Conservation (phyloP, 441 rosid species). For the Viola pubescens region DNA sequence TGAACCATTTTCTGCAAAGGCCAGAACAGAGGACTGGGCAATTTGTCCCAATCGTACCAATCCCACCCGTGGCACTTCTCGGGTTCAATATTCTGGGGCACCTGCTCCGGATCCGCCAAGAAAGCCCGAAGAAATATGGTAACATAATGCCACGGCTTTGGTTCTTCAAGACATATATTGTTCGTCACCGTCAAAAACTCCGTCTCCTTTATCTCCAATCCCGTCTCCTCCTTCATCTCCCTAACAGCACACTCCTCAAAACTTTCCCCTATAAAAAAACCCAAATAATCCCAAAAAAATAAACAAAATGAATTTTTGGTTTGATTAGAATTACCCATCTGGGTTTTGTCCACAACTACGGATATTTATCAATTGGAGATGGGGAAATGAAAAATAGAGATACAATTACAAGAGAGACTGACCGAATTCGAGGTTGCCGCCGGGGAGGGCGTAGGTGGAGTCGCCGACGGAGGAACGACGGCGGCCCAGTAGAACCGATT, state of each 20-base stretch:
- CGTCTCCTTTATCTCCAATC: constrained; percentile 36
- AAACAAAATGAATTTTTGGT: background rate
- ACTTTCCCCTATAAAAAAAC: constrained; percentile 49
- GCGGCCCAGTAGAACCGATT: constrained; percentile 50
- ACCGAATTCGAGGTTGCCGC: constrained; percentile 95
- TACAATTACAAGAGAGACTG: background rate
- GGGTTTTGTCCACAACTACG: too few species aligned
- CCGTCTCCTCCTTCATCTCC: constrained; percentile 78
- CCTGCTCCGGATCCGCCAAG: constrained; percentile 40
- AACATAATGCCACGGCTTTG: constrained; percentile 67
- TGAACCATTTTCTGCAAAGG: constrained; percentile 60
- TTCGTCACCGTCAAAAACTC: constrained; percentile 60
- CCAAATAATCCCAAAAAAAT: background rate
- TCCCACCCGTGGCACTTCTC: constrained; percentile 73
- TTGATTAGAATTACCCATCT: background rate
- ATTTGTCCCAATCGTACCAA: constrained; percentile 64
- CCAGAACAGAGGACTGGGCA: constrained; percentile 64
- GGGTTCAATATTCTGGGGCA: constrained; percentile 56
- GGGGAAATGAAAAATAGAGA: background rate
- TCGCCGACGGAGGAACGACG: constrained; percentile 59
- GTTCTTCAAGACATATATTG: constrained; percentile 41
- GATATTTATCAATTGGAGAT: background rate
- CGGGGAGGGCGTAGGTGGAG: constrained; percentile 77
- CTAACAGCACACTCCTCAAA: constrained; percentile 75
- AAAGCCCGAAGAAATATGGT: constrained; percentile 46